Percentiles rank a stretch among this genome's conserved stretches.
phyloP scores from a whole-genome alignment of 2,329 filamentous ascomycete genomes.

The Fusarium hainanense region DNA sequence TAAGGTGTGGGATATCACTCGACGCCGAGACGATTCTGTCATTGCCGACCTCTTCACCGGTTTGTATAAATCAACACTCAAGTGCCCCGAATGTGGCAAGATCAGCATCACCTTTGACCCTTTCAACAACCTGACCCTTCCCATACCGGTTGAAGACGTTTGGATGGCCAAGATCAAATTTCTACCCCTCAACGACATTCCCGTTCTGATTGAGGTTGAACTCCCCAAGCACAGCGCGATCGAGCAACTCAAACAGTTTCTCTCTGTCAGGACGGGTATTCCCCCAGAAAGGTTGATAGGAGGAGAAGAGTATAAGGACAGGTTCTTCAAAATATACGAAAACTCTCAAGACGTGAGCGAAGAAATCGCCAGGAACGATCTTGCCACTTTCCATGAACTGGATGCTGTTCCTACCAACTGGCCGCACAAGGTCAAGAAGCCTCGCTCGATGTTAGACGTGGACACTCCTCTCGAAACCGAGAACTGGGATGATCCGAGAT shows the following conservation, averaged over 20 bases:
- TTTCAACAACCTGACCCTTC: slow-evolving; percentile 93
- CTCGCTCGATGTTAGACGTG: slow-evolving; percentile 63
- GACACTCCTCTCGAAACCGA: slow-evolving; percentile 54
- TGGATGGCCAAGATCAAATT: slow-evolving; percentile 82
- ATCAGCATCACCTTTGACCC: slow-evolving; percentile 99
- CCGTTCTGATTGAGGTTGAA: slow-evolving; percentile 80
- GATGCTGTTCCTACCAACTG: slow-evolving; percentile 83
- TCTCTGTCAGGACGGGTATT: slow-evolving; percentile 75
- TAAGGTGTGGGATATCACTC: slow-evolving; percentile 91
- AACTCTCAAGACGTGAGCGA: slow-evolving; percentile 76
- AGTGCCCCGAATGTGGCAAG: slow-evolving; percentile 91
- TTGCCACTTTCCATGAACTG: slow-evolving; percentile 79
- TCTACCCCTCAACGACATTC: slow-evolving; percentile 77
- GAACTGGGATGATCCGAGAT: slow-evolving; percentile 69
- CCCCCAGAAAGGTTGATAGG: slow-evolving; percentile 76
- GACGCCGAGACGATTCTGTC: slow-evolving; percentile 91
- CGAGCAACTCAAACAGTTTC: slow-evolving; percentile 73
- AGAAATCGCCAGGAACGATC: slow-evolving; percentile 73
- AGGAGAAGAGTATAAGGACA: slow-evolving; percentile 83
- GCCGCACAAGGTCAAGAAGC: slow-evolving; percentile 66
- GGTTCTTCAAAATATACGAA: slow-evolving; percentile 88
- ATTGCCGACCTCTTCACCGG: slow-evolving; percentile 96
- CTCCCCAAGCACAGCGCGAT: slow-evolving; percentile 80
- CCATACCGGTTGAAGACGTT: slow-evolving; percentile 85
- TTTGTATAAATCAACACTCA: slow-evolving; percentile 97